Evolutionary conservation across 2,329 filamentous ascomycete genomes (phyloP).

Genomic region (Fusarium sp.): DNA sequence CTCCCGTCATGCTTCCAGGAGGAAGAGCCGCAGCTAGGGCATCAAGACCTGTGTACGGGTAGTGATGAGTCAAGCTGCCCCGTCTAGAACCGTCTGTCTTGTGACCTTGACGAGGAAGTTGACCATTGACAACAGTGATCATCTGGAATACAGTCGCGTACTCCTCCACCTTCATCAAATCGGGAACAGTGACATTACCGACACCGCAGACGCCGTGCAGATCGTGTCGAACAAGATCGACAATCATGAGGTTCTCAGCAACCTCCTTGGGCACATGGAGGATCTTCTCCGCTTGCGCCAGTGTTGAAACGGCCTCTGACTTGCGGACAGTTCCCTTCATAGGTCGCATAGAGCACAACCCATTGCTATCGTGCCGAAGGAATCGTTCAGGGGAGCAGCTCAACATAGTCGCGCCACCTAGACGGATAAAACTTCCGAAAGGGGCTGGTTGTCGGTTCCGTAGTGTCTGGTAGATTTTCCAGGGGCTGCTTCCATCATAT

Average conservation of each 20-base stretch:
- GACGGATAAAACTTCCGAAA: conserved; percentile 72
- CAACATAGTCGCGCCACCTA: conserved; percentile 74
- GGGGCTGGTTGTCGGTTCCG: conserved; percentile 78
- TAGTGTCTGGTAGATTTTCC: conserved; percentile 76
- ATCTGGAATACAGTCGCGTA: conserved; percentile 92
- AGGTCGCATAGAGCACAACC: conserved; percentile 79
- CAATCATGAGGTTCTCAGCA: conserved; percentile 98
- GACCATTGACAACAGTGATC: conserved; percentile 83
- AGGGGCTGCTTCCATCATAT: conserved; percentile 54
- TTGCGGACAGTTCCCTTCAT: conserved; percentile 98
- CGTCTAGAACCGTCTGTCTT: conserved; percentile 20
- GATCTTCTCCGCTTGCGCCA: conserved; percentile 74
- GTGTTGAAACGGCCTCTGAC: conserved; percentile 66
- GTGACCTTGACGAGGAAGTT: conserved; percentile 52
- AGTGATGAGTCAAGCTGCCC: conserved; percentile 12
- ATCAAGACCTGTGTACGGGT: conserved; percentile 68
- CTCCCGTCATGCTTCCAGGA: conserved; percentile 95
- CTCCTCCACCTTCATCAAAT: conserved; percentile 86
- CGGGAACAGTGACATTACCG: conserved; percentile 74
- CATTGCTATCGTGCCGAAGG: conserved; percentile 63
- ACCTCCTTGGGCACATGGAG: conserved; percentile 86
- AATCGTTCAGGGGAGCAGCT: conserved; percentile 91
- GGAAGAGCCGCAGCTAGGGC: conserved; percentile 80
- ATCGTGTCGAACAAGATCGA: conserved; percentile 94
- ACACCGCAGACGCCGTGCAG: conserved; percentile 83